A percentile compares a stretch with the other conserved stretches of the same genome.
phyloP scores from a whole-genome alignment of 305 asterid species.

The Rubia balearica region DNA sequence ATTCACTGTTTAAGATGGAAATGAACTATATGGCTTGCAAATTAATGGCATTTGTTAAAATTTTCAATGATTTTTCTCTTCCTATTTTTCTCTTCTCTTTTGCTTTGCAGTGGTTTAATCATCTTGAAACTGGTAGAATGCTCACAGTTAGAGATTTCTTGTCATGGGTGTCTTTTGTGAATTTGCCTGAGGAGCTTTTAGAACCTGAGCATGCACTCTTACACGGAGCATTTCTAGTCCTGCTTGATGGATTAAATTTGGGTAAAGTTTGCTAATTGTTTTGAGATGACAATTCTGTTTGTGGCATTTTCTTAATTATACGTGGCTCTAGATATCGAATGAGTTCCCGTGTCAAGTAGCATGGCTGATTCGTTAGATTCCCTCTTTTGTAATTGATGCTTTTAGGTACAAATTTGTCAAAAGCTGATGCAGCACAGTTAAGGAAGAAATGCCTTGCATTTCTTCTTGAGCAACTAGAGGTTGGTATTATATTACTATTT shows the following conservation, averaged over 20 bases:
- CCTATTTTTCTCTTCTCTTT: constrained; percentile 18
- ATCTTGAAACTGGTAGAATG: constrained; percentile 64
- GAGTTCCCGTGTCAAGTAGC: background rate
- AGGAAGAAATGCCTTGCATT: constrained; percentile 59
- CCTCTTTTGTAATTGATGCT: constrained; percentile 14
- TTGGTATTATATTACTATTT: constrained; percentile 17
- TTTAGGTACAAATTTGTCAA: constrained; percentile 76
- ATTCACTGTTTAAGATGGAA: background rate
- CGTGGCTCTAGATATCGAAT: background rate
- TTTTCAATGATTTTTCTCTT: background rate
- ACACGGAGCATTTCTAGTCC: constrained; percentile 81
- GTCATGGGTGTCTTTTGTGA: constrained; percentile 86
- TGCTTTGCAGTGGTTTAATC: constrained; percentile 89
- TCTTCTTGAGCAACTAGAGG: constrained; percentile 71
- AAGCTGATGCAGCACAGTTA: constrained; percentile 65
- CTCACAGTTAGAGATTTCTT: constrained; percentile 93
- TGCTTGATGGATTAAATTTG: constrained; percentile 83
- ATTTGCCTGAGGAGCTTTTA: constrained; percentile 50
- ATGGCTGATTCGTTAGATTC: background rate
- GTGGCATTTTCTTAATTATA: background rate
- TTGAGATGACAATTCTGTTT: constrained; percentile 4
- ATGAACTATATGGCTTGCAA: background rate
- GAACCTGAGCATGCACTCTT: constrained; percentile 61
- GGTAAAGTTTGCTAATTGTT: constrained; percentile 34
- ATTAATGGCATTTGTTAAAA: background rate